These are phyloP conservation scores for Suhomyces pyralidae DNA, from an alignment of 805 yeast genomes.

Conservation along the genomic window DNA sequence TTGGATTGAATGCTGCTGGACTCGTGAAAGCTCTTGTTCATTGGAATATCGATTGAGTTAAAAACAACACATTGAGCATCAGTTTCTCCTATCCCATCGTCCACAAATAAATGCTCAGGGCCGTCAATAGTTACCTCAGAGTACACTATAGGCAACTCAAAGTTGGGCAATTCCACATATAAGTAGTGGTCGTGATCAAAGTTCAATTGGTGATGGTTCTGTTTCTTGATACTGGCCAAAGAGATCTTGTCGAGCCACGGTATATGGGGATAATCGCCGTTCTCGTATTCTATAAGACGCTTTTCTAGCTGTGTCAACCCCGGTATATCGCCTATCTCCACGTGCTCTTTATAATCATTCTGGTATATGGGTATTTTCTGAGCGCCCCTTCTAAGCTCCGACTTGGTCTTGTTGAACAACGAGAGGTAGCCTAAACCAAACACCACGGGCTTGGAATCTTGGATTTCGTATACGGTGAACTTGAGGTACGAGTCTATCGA, in stretches of 20 bases:
- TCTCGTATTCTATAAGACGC: conserved; percentile 59
- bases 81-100: conserved; percentile 14
- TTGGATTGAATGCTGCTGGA: not conserved
- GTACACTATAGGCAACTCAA: conserved; percentile 70
- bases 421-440: conserved; percentile 62
- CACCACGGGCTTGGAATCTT: conserved; percentile 46
- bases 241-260: conserved; percentile 77
- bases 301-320: conserved; percentile 42
- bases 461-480: conserved; percentile 66
- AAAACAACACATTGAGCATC: conserved; percentile 29
- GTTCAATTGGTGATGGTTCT: conserved; percentile 1
- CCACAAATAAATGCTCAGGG: conserved; percentile 4
- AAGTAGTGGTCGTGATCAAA: conserved; percentile 21
- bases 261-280: conserved; percentile 57
- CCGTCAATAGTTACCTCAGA: conserved; percentile 37
- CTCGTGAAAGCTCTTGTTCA: conserved; percentile 1
- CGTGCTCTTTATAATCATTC: conserved; percentile 5
- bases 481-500: conserved; percentile 58
- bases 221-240: conserved; percentile 34
- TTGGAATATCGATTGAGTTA: conserved; percentile 32
- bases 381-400: conserved; percentile 67
- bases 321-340: conserved; percentile 18
- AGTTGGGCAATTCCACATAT: conserved; percentile 50
- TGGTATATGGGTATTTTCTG: conserved; percentile 44
- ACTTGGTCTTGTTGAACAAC: conserved; percentile 52